These are phyloP conservation scores for Suhomyces ambrosiae DNA, from an alignment of 1,139 yeast genomes.

Conservation along the genomic window DNA sequence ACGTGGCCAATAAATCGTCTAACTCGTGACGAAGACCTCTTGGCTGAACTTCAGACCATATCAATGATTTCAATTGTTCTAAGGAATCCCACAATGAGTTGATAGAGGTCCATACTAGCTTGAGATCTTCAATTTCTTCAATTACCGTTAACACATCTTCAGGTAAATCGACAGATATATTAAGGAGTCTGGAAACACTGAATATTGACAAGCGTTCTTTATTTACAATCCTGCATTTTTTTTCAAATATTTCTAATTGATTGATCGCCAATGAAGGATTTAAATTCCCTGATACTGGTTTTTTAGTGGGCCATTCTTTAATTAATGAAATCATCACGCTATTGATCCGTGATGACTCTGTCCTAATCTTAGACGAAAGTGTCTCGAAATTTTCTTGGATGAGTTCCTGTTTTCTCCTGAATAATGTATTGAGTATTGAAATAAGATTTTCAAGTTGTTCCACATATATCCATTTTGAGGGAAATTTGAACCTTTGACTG, in stretches of 20 bases:
- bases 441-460: constrained; percentile 65
- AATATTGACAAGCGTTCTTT: constrained; percentile 28
- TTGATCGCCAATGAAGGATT: constrained; percentile 55
- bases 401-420: constrained; percentile 36
- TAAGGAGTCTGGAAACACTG: constrained; percentile 46
- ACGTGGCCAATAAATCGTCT: constrained; percentile 50
- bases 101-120: constrained; percentile 67
- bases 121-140: constrained; percentile 61
- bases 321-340: constrained; percentile 29
- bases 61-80: constrained; percentile 40
- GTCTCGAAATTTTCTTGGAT: constrained; percentile 49
- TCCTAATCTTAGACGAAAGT: constrained; percentile 43
- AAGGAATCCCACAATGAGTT: constrained; percentile 57
- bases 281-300: constrained; percentile 49
- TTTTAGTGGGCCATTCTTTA: constrained; percentile 51
- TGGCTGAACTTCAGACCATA: constrained; percentile 57
- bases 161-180: constrained; percentile 33
- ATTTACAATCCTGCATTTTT: constrained; percentile 22
- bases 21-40: constrained; percentile 50
- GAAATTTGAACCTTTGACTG: constrained; percentile 50
- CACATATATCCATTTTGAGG: constrained; percentile 57
- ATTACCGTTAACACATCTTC: constrained; percentile 31
- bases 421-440: constrained; percentile 45
- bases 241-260: constrained; percentile 47
- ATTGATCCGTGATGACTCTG: constrained; percentile 43